These are phyloP conservation scores for Aspergillus kassunensis DNA, from an alignment of 495 filamentous ascomycete species.

Conservation along the genomic window DNA sequence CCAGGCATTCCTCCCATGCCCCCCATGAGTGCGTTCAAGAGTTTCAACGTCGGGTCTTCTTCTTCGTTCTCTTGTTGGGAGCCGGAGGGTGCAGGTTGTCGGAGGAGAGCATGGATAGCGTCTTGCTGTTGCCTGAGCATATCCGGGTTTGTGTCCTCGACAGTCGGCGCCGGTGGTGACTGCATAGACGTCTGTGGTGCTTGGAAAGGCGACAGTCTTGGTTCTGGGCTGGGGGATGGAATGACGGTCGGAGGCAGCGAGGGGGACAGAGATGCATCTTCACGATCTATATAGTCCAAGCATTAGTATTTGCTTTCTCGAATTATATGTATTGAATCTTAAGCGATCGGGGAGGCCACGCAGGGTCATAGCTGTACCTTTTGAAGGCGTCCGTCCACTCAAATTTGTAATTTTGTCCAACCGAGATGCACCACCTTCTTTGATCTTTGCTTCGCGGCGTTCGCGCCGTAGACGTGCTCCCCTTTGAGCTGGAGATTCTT, in stretches of 20 bases:
- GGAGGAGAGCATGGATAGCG: constrained; percentile 43
- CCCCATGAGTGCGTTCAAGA: constrained; percentile 58
- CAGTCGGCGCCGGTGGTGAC: constrained; percentile 2
- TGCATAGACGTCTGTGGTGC: constrained; percentile 4
- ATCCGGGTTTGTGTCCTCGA: constrained; percentile 15
- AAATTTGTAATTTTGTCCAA: constrained; percentile 81
- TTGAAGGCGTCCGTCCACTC: constrained; percentile 58
- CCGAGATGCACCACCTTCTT: constrained; percentile 70
- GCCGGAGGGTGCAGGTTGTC: constrained; percentile 28
- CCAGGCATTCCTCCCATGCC: constrained; percentile 33
- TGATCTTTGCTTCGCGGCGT: constrained; percentile 85
- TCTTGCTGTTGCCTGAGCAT: constrained; percentile 38
- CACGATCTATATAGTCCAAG: constrained; percentile 20
- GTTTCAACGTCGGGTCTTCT: constrained; percentile 59
- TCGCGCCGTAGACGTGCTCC: constrained; percentile 85
- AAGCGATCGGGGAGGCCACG: neutral
- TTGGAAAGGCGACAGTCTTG: constrained; percentile 3
- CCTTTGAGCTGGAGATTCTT: constrained; percentile 57
- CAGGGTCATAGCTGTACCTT: constrained; percentile 24
- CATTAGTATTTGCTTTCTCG: constrained; percentile 14
- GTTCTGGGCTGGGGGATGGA: constrained; percentile 8
- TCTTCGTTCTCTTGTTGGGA: constrained; percentile 26
- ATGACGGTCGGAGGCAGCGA: constrained; percentile 18
- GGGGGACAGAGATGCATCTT: constrained; percentile 33
- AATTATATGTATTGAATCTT: too few relatives aligned